Evolutionary conservation across 768 basidiomycete species (phyloP).

Genomic region (Cyathus striatus): DNA sequence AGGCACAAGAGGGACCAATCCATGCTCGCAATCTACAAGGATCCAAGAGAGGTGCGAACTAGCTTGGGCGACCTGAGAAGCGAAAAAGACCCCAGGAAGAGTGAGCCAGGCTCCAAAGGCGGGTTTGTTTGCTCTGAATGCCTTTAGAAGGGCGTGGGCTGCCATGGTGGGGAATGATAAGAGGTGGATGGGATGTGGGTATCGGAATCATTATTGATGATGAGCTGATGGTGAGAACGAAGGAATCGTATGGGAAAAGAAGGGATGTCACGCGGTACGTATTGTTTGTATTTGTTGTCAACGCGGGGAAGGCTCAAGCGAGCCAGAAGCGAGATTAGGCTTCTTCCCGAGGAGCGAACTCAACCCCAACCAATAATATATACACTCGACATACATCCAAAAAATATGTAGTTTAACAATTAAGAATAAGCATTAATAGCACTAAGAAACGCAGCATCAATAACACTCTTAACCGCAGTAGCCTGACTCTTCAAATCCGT

Average conservation of each 20-base stretch:
- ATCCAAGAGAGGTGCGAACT: conserved; percentile 58
- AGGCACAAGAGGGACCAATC: conserved; percentile 48
- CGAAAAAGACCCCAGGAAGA: conserved; percentile 51
- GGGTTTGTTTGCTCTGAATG: conserved; percentile 50
- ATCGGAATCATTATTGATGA: too few species aligned
- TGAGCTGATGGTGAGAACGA: too few species aligned
- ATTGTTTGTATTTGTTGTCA: too few species aligned
- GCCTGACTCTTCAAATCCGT: conserved; percentile 13
- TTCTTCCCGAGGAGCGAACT: too few species aligned
- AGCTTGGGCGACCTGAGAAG: conserved; percentile 53
- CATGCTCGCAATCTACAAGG: conserved; percentile 66
- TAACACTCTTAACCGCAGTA: conserved; percentile 9
- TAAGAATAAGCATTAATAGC: conserved; percentile 23
- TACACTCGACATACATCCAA: too few species aligned
- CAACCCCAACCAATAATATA: too few species aligned
- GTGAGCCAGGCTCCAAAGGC: conserved; percentile 70
- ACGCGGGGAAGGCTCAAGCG: too few species aligned
- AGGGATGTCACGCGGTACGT: too few species aligned
- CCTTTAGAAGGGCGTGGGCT: conserved; percentile 46
- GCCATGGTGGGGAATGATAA: conserved; percentile 29
- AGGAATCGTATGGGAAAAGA: too few species aligned
- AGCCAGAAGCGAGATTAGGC: too few species aligned
- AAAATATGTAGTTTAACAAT: too few species aligned
- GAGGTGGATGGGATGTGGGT: background rate
- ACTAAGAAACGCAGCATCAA: conserved; percentile 17